Conservation (phyloP, 768 basidiomycete species). For the Cystobasidium onofrii region DNA sequence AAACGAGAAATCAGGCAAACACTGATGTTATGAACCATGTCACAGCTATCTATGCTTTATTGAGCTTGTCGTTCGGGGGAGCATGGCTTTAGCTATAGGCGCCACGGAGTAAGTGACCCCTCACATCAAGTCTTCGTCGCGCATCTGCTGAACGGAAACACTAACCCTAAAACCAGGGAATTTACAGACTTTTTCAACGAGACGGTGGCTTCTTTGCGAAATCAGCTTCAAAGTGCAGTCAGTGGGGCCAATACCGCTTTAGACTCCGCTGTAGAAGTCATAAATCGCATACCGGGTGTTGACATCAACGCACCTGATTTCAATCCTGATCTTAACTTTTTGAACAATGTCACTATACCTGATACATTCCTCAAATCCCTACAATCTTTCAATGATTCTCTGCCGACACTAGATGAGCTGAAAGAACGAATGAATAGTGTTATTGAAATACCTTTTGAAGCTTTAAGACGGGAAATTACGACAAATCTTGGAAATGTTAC, state of each 20-base stretch:
- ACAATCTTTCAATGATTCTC: slow-evolving; percentile 57
- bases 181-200: slow-evolving; percentile 12
- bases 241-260: background rate
- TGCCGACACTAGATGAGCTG: slow-evolving; percentile 54
- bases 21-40: background rate
- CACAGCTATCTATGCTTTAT: slow-evolving; percentile 70
- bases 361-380: slow-evolving; percentile 65
- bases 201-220: background rate
- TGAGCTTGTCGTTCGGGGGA: slow-evolving; percentile 77
- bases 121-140: background rate
- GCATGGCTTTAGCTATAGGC: slow-evolving; percentile 65
- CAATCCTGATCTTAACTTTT: slow-evolving; percentile 60
- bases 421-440: slow-evolving; percentile 60
- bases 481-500: slow-evolving; percentile 65
- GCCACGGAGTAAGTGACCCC: slow-evolving; percentile 63
- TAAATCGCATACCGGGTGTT: slow-evolving; percentile 27
- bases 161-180: background rate
- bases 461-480: slow-evolving; percentile 80
- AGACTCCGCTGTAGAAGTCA: background rate
- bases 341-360: slow-evolving; percentile 74
- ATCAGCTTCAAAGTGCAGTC: background rate
- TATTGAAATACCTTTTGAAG: slow-evolving; percentile 65
- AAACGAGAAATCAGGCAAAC: too few species aligned
- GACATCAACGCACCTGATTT: slow-evolving; percentile 56
- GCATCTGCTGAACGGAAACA: background rate